Base-by-base conservation (phyloP, 2,329 filamentous ascomycete genomes). In the Trematosphaeria pertusa region DNA sequence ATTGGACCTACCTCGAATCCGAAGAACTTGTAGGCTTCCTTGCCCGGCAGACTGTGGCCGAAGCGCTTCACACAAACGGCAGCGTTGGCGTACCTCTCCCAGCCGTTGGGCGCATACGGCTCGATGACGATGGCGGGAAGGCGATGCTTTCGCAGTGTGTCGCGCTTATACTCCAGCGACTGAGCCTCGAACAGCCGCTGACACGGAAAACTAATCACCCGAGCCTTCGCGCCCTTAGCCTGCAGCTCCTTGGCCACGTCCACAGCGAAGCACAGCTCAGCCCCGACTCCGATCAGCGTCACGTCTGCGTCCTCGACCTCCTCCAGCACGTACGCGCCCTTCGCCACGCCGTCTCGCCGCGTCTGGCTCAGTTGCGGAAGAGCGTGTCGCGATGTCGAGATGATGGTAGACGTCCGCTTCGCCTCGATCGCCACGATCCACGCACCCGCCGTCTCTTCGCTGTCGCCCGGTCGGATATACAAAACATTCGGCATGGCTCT, bases 401-500 rank as follows among this genome's bases (percentile, higher is more conserved):
- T 75, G 42, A 82, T 78, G 3, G 71, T 73, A 2, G 79, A 73
- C 0, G 71, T 73, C 37, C 74, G 59, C 35, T 65, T 69, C 1
- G 67, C 64, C 48, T 74, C 70, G 31, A 83, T 64, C 7, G 81
- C 81, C 3, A 71, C 60, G 24, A 75, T 75, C 67, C 76, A 84
- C 3, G 81, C 83, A 10, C 82, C 82, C 1, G 77, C 76, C 0
- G 74, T 76, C 63, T 87, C 83, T 56, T 86, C 81, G 36, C 74
- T 77, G 50, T 86, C 83, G 36, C 76, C 75, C 0, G 83, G 83
- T 0, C 83, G 79, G 44, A 86, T 82, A 61, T 85, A 85, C 1
- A 81, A 68, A 0, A 86, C 52, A 48, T 85, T 85, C 0, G 83
- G 83, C 82, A 86, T 86, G 18, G 82, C 78, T 4, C 84, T 79